A percentile compares a stretch with the other conserved stretches of the same genome.
These are phyloP conservation scores for Eimeria falciformis DNA, from an alignment of 169 alveolate genomes.

Conservation along the genomic window DNA sequence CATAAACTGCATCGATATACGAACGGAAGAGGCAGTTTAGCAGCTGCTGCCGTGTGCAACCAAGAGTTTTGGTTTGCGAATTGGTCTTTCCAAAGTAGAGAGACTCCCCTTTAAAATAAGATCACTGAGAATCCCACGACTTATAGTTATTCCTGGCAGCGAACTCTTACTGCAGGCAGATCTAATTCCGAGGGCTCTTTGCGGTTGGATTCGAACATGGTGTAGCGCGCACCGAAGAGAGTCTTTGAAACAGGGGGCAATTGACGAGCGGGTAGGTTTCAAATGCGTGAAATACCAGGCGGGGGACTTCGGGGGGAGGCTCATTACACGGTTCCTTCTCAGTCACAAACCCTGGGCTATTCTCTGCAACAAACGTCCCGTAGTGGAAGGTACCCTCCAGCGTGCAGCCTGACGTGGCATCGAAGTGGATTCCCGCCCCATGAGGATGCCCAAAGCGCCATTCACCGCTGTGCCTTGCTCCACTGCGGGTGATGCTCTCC, in stretches of 20 bases:
- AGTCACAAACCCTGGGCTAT: constrained; percentile 19
- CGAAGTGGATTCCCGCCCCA: constrained; percentile 64
- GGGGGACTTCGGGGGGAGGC: constrained; percentile 49
- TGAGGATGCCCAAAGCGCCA: constrained; percentile 74
- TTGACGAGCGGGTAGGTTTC: constrained; percentile 15
- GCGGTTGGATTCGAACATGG: constrained; percentile 1
- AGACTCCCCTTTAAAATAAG: no score
- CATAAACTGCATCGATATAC: no score
- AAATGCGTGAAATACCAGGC: constrained; percentile 31
- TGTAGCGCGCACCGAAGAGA: neutral
- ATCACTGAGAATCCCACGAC: no score
- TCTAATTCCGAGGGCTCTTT: neutral
- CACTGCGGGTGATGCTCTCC: constrained; percentile 74
- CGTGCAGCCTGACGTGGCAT: constrained; percentile 21
- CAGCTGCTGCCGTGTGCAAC: no score
- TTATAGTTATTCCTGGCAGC: no score
- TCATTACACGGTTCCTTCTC: constrained; percentile 20
- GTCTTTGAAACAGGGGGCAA: constrained; percentile 51
- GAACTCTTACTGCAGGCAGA: no score
- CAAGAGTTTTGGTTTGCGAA: no score
- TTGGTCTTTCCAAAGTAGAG: no score
- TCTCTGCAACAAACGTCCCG: constrained; percentile 47
- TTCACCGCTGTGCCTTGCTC: constrained; percentile 72
- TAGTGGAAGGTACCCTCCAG: constrained; percentile 56
- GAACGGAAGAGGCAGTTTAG: no score